Base-by-base conservation (phyloP, 208 protist species). In the Strigomonas culicis region DNA sequence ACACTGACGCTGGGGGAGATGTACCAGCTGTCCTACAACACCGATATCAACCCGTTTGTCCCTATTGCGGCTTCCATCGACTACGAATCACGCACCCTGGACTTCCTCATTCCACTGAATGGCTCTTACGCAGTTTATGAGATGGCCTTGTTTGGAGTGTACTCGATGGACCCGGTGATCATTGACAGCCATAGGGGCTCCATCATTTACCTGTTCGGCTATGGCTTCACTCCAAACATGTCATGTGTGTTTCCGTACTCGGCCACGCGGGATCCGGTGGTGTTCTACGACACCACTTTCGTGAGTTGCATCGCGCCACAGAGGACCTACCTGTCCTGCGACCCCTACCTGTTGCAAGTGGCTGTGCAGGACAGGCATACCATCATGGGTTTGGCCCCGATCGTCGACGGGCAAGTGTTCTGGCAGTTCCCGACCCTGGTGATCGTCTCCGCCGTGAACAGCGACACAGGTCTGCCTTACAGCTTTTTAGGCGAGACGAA, bases 191-290 rank as follows among this genome's bases (percentile, higher is more conserved):
- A 46, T 4, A 27, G 64, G 7, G 61, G 50, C 15, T 66, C 67
- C 6, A 27, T 31, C 3, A 8, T 79, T 1, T 24, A 6, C 7
- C 15, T 79, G 10, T 52, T 19, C 4, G 74, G 74, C n/a, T 58
- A 68, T 36, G 74, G 74, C 1, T 74, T 79, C 64, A 50, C 61
- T 1, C 17, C 25, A 1, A 22, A 41, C 17, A 74, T 78, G 67
- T 50, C 30, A 0, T 78, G 73, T 28, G 36, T 68, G 41, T 78
- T 78, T 63, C 51, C 56, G 17, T 68, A 61, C 46, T 32, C 53
- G 60, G 44, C 50, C 67, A 41, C 22, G 10, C 46, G 28, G 0
- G 31, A 22, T 7, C 31, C 43, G 10, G 63, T 36, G 34, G 50
- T n/a, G 1, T 61, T 69, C 6, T 13, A 47, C 15, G 63, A 53